Evolutionary conservation across 768 basidiomycete genomes (phyloP).

Genomic region (Xerocomus brunneocitrinus): DNA sequence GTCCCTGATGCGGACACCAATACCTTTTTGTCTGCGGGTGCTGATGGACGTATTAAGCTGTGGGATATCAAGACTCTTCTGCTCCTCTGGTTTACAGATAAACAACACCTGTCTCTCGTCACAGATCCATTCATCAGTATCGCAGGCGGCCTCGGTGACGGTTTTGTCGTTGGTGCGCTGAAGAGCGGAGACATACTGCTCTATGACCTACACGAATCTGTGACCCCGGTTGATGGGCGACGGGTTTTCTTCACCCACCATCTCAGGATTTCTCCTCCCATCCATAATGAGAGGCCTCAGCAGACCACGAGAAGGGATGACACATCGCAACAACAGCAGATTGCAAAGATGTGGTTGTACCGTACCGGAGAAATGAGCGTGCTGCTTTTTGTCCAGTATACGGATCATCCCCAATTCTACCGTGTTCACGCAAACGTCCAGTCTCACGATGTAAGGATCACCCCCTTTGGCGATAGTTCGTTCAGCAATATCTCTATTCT

Average conservation of each 20-base stretch:
- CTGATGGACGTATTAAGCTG: slow-evolving; percentile 67
- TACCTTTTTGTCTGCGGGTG: slow-evolving; percentile 48
- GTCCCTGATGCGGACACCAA: slow-evolving; percentile 42
- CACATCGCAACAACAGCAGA: not conserved
- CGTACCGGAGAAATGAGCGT: slow-evolving; percentile 3
- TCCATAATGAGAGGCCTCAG: slow-evolving; percentile 13
- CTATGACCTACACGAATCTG: slow-evolving; percentile 44
- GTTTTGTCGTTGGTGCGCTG: slow-evolving; percentile 46
- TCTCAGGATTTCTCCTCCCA: slow-evolving; percentile 36
- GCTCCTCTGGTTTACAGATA: slow-evolving; percentile 64
- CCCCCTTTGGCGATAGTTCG: slow-evolving; percentile 48
- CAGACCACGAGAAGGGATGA: not conserved
- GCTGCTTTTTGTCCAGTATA: slow-evolving; percentile 47
- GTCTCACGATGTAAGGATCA: slow-evolving; percentile 28
- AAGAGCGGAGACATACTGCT: slow-evolving; percentile 55
- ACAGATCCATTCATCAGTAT: slow-evolving; percentile 52
- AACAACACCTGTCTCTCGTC: slow-evolving; percentile 30
- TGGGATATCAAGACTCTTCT: slow-evolving; percentile 57
- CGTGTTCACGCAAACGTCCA: slow-evolving; percentile 39
- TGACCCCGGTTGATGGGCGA: slow-evolving; percentile 4
- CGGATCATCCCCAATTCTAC: slow-evolving; percentile 48
- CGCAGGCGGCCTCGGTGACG: slow-evolving; percentile 38
- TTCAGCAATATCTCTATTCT: slow-evolving; percentile 50
- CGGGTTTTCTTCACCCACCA: slow-evolving; percentile 21
- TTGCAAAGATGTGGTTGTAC: slow-evolving; percentile 18